phyloP scores from a whole-genome alignment of 2,329 filamentous ascomycete genomes.

The Bertia moriformis region DNA sequence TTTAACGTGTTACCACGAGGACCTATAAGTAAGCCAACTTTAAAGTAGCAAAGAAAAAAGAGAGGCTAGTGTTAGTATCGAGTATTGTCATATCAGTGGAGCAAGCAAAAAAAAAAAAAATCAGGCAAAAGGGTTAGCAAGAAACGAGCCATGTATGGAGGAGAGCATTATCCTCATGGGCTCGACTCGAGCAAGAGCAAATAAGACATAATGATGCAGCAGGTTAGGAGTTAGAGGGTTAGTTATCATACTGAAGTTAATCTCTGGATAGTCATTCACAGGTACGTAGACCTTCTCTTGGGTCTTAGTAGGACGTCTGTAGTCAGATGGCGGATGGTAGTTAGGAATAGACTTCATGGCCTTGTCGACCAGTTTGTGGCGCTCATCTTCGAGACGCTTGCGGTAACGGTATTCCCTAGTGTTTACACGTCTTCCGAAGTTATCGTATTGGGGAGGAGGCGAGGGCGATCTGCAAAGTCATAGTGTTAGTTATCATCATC shows the following conservation, averaged over 20 bases:
- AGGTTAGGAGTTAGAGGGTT: conserved; percentile 86
- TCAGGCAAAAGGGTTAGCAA: conserved; percentile 7
- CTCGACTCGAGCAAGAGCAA: conserved; percentile 12
- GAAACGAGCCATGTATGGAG: conserved; percentile 11
- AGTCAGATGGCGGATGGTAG: conserved; percentile 96
- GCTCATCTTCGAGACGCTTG: conserved; percentile 94
- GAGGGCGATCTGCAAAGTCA: conserved; percentile 64
- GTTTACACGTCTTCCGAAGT: conserved; percentile 98
- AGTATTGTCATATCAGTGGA: conserved; percentile 6
- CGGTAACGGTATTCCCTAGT: conserved; percentile 97
- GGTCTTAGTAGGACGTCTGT: conserved; percentile 96
- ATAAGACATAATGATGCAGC: conserved; percentile 25
- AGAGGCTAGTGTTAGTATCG: conserved; percentile 82
- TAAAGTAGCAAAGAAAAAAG: conserved; percentile 33
- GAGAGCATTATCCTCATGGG: no score
- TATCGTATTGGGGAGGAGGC: conserved; percentile 92
- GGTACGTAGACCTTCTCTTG: conserved; percentile 99
- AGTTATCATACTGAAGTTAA: conserved; percentile 99
- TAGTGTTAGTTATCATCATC: conserved; percentile 6
- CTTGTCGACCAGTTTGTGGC: conserved; percentile 96
- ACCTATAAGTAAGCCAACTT: conserved; percentile 99
- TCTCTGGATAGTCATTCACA: conserved; percentile 99
- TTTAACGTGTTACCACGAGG: conserved; percentile 99
- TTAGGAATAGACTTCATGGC: conserved; percentile 99
- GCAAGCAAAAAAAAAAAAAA: conserved; percentile 2